These are phyloP conservation scores for Porphyrellus cyaneotinctus DNA, from an alignment of 768 basidiomycete genomes.

Conservation along the genomic window DNA sequence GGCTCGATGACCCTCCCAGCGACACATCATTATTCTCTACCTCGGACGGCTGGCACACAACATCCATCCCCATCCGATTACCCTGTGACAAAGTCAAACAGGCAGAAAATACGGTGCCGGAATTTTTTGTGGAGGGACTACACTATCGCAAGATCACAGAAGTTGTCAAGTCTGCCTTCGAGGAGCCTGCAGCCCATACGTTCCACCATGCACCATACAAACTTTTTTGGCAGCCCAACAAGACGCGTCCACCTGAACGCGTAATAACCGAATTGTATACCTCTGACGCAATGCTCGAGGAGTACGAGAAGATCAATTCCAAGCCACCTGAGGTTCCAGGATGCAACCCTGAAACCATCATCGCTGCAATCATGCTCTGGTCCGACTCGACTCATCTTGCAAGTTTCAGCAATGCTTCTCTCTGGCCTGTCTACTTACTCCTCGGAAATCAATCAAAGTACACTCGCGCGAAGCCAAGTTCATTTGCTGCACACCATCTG, in stretches of 20 bases:
- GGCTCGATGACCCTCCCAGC: background rate
- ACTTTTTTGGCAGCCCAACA: constrained; percentile 6
- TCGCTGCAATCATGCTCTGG: constrained; percentile 24
- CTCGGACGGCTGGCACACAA: background rate
- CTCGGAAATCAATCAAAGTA: constrained; percentile 6
- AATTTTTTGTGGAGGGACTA: constrained; percentile 18
- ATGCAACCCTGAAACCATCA: background rate
- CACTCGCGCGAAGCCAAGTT: background rate
- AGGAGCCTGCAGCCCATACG: constrained; percentile 2
- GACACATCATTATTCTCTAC: background rate
- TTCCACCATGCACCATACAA: constrained; percentile 20
- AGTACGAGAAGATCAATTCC: background rate
- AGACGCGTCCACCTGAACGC: background rate
- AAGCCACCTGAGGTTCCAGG: background rate
- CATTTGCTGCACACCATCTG: background rate
- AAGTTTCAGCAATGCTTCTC: constrained; percentile 9
- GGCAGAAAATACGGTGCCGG: background rate
- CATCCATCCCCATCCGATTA: background rate
- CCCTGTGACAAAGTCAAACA: background rate
- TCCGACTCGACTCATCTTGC: constrained; percentile 23
- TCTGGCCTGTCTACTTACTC: constrained; percentile 18
- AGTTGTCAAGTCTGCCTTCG: constrained; percentile 25
- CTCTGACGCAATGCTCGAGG: background rate
- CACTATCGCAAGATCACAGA: constrained; percentile 21
- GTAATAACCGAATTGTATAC: background rate